Evolutionary conservation across 1,139 yeast species (phyloP).

Genomic region (Pichia sp.): DNA sequence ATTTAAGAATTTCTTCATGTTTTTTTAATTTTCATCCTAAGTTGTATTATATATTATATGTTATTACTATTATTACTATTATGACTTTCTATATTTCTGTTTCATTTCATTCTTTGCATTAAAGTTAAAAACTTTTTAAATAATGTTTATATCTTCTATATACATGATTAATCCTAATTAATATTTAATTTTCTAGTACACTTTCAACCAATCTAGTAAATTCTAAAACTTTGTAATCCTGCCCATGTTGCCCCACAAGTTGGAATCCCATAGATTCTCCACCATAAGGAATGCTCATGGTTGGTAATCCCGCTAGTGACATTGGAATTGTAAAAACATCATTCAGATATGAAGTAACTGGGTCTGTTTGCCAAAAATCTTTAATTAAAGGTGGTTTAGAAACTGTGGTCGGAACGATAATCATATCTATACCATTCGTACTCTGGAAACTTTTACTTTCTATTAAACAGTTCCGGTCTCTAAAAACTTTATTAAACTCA

Average conservation of each 20-base stretch:
- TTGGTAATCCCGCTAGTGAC: constrained; percentile 86
- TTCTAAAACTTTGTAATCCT: constrained; percentile 57
- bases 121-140: too few relatives aligned
- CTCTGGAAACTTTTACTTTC: constrained; percentile 28
- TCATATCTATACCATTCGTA: constrained; percentile 46
- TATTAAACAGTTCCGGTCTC: constrained; percentile 40
- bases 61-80: too few relatives aligned
- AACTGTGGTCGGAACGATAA: constrained; percentile 65
- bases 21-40: too few relatives aligned
- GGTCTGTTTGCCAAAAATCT: constrained; percentile 36
- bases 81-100: too few relatives aligned
- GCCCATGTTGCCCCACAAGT: constrained; percentile 79
- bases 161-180: background rate
- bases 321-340: constrained; percentile 89
- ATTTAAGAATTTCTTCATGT: too few relatives aligned
- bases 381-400: constrained; percentile 46
- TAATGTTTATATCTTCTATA: too few relatives aligned
- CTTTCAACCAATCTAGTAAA: constrained; percentile 18
- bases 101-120: too few relatives aligned
- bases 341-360: constrained; percentile 64
- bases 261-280: constrained; percentile 61
- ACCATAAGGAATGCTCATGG: constrained; percentile 63
- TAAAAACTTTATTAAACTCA: constrained; percentile 64
- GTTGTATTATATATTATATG: too few relatives aligned
- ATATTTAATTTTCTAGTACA: constrained; percentile 1